Evolutionary conservation across 2,329 filamentous ascomycete species (phyloP).

Genomic region (Dryadomyces quercus-mongolicae): DNA sequence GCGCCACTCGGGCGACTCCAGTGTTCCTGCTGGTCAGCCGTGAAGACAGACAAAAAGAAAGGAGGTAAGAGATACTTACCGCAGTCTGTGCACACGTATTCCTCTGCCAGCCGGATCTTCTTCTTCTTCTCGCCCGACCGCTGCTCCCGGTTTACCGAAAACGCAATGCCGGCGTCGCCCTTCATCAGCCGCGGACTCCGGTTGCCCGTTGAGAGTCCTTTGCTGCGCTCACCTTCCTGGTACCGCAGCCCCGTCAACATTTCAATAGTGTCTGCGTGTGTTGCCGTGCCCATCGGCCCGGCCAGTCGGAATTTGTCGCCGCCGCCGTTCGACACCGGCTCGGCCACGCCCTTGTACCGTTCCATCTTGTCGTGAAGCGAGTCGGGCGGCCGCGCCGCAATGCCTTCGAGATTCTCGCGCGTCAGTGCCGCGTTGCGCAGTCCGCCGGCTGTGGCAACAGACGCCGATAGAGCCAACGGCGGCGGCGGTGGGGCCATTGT

Average conservation of each 20-base stretch:
- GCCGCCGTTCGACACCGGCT: background rate
- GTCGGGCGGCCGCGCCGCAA: slow-evolving; percentile 54
- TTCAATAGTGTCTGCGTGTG: slow-evolving; percentile 76
- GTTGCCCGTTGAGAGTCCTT: slow-evolving; percentile 78
- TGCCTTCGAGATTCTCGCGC: slow-evolving; percentile 67
- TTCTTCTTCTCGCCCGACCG: slow-evolving; percentile 70
- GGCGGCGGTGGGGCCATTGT: background rate
- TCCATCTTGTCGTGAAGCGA: slow-evolving; percentile 79
- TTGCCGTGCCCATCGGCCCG: slow-evolving; percentile 23
- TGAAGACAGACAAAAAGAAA: background rate
- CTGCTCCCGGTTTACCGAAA: slow-evolving; percentile 65
- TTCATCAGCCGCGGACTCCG: slow-evolving; percentile 69
- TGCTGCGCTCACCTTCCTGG: slow-evolving; percentile 75
- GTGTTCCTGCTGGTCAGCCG: slow-evolving; percentile 40
- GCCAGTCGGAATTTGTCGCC: background rate
- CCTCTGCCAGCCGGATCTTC: slow-evolving; percentile 71
- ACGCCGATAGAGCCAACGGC: background rate
- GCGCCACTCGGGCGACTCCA: slow-evolving; percentile 91
- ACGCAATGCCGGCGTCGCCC: slow-evolving; percentile 77
- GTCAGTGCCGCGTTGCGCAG: slow-evolving; percentile 56
- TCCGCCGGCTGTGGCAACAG: slow-evolving; percentile 24
- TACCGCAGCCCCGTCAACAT: slow-evolving; percentile 85
- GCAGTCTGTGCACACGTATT: slow-evolving; percentile 94
- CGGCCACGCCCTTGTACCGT: slow-evolving; percentile 50
- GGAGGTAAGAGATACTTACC: slow-evolving; percentile 36